Conservation (phyloP, 2,329 filamentous ascomycete genomes). For the Onygenales sp. region DNA sequence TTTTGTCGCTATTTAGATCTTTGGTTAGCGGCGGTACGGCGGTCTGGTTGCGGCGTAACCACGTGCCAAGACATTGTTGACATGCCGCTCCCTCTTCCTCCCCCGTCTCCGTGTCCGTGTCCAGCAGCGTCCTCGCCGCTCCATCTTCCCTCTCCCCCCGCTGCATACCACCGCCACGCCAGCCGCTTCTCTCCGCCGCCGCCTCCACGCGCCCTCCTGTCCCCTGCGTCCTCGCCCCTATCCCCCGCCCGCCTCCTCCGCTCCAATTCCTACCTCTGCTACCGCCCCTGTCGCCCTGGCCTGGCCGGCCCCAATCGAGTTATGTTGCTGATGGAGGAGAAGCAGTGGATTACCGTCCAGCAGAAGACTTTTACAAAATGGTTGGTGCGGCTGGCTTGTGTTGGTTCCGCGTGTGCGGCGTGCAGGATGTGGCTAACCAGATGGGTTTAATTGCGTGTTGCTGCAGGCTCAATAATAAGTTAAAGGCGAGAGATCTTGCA, state of each 20-base stretch:
- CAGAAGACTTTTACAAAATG: slow-evolving; percentile 99
- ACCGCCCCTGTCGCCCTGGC: not conserved
- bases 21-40: not conserved
- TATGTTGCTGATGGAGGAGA: slow-evolving; percentile 43
- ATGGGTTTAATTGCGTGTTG: not conserved
- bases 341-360: slow-evolving; percentile 68
- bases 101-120: not conserved
- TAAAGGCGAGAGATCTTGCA: slow-evolving; percentile 65
- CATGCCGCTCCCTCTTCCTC: not conserved
- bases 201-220: not conserved
- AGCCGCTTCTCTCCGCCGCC: too few relatives aligned
- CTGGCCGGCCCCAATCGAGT: not conserved
- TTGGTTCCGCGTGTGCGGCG: not conserved
- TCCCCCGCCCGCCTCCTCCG: not conserved
- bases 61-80: not conserved
- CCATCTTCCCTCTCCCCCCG: not conserved
- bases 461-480: slow-evolving; percentile 85
- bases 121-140: not conserved
- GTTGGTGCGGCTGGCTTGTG: slow-evolving; percentile 30
- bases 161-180: not conserved
- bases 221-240: not conserved
- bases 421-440: not conserved
- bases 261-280: not conserved
- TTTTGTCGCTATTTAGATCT: not conserved
- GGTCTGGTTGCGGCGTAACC: slow-evolving; percentile 1